These are phyloP conservation scores for Aspergillus ostianus DNA, from an alignment of 495 filamentous ascomycete species.

Conservation along the genomic window DNA sequence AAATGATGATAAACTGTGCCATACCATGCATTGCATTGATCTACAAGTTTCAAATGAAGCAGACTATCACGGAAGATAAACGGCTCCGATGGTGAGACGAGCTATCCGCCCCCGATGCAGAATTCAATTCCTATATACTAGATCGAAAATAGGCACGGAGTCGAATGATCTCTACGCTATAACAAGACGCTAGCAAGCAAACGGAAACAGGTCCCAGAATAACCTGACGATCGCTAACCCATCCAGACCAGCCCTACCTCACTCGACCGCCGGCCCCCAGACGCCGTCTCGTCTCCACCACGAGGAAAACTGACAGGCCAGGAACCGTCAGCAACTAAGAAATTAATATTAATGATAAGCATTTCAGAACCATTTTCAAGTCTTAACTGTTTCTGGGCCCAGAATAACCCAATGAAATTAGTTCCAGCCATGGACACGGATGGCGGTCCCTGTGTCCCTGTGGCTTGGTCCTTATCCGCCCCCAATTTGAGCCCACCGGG, in stretches of 20 bases:
- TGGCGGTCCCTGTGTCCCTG: background rate
- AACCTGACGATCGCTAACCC: background rate
- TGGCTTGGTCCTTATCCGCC: background rate
- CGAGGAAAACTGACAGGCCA: background rate
- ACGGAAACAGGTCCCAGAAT: background rate
- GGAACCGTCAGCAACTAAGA: background rate
- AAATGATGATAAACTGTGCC: background rate
- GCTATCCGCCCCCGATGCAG: too few species aligned
- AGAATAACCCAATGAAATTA: background rate
- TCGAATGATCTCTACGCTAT: background rate
- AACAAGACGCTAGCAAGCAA: too few species aligned
- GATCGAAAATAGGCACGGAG: background rate
- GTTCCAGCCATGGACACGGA: too few species aligned
- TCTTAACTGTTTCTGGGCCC: background rate
- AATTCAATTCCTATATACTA: too few species aligned
- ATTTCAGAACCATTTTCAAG: background rate
- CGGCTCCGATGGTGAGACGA: background rate
- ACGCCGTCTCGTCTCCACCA: background rate
- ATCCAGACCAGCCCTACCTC: background rate
- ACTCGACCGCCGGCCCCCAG: too few species aligned
- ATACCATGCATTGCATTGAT: background rate
- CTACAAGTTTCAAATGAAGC: background rate
- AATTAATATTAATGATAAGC: background rate
- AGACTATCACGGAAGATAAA: background rate
- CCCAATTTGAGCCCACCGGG: background rate